These are phyloP conservation scores for Emiliania huxleyi DNA, from an alignment of 78 protist genomes.

Conservation along the genomic window DNA sequence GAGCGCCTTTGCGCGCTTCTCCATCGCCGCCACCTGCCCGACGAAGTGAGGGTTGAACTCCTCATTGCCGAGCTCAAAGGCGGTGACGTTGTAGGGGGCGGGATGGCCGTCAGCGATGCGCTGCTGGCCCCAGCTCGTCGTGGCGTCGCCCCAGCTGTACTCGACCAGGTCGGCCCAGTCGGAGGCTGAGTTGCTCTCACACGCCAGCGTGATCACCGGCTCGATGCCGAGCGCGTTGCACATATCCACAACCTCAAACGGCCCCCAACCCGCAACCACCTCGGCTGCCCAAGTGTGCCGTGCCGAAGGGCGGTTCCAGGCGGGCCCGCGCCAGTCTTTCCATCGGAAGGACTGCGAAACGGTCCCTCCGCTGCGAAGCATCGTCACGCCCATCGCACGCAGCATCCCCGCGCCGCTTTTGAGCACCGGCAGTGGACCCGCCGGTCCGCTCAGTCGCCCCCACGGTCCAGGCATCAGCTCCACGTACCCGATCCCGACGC, in stretches of 20 bases:
- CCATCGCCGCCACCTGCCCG: constrained; percentile 24
- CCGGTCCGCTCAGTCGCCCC: not conserved
- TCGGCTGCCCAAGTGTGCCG: not conserved
- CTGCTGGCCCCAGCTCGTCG: not conserved
- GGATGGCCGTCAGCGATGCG: not conserved
- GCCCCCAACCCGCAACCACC: not conserved
- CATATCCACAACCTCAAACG: not conserved
- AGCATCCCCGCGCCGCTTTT: not conserved
- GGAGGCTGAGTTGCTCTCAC: not conserved
- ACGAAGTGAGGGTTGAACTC: not conserved
- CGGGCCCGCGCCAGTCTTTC: not conserved
- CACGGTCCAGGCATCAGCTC: not conserved
- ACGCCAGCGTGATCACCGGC: not conserved
- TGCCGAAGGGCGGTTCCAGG: not conserved
- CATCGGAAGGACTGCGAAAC: not conserved
- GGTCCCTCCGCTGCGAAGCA: not conserved
- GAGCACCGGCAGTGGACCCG: not conserved
- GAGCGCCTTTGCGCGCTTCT: not conserved
- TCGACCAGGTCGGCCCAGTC: not conserved
- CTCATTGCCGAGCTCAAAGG: not conserved
- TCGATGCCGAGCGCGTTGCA: not conserved
- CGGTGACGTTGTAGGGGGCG: not conserved
- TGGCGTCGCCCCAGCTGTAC: not conserved
- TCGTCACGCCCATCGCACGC: not conserved
- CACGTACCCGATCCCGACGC: not conserved